Evolutionary conservation across 2,329 filamentous ascomycete species (phyloP).

Genomic region (Biscogniauxia sp.): DNA sequence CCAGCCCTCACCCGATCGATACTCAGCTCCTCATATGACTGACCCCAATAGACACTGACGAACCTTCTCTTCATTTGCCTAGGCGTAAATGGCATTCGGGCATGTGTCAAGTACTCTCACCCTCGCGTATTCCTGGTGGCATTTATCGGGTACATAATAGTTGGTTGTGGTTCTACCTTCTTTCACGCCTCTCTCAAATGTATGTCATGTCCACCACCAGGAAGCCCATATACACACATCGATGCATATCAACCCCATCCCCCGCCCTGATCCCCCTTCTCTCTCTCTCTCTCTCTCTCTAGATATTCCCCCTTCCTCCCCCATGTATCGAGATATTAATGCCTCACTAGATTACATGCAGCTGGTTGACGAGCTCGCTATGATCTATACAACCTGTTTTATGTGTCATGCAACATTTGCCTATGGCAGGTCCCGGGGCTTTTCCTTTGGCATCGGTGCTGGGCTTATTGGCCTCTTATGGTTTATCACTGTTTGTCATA

Average conservation of each 20-base stretch:
- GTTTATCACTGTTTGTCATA: constrained; percentile 67
- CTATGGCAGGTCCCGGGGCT: constrained; percentile 55
- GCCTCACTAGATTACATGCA: constrained; percentile 52
- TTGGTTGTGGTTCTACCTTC: constrained; percentile 55
- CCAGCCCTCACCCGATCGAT: constrained; percentile 11
- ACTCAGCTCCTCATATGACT: constrained; percentile 29
- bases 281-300: neutral
- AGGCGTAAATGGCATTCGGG: constrained; percentile 70
- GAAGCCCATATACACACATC: neutral
- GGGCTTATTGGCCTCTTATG: constrained; percentile 54
- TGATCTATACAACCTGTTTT: constrained; percentile 59
- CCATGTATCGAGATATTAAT: constrained; percentile 5
- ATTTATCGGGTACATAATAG: constrained; percentile 52
- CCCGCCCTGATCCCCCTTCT: no score
- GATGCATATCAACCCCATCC: no score
- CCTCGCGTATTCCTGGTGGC: constrained; percentile 71
- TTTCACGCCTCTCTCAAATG: constrained; percentile 58
- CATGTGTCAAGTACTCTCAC: constrained; percentile 70
- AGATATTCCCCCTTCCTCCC: neutral
- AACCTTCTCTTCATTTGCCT: constrained; percentile 81
- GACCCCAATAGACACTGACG: constrained; percentile 60
- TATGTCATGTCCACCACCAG: constrained; percentile 29
- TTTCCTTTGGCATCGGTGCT: constrained; percentile 54
- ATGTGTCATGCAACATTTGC: constrained; percentile 69
- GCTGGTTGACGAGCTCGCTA: constrained; percentile 57